Evolutionary conservation across 805 yeast genomes (phyloP).

Genomic region (Monosporozyma unispora): DNA sequence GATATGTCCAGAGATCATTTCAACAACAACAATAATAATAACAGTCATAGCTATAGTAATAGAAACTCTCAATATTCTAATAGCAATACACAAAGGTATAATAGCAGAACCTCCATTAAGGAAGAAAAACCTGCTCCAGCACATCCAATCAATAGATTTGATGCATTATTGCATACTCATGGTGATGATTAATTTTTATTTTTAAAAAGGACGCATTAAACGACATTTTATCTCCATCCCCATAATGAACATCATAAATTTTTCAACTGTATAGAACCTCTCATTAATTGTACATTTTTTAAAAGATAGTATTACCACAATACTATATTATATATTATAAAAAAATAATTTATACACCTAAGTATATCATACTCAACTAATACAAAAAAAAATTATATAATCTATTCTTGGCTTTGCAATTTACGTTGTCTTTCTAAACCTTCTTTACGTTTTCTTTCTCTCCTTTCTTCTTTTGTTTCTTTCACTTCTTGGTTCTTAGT

Average conservation of each 20-base stretch:
- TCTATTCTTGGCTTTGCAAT: background rate
- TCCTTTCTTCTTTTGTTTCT: slow-evolving; percentile 52
- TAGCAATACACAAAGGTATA: slow-evolving; percentile 21
- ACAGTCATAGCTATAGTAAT: background rate
- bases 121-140: slow-evolving; percentile 19
- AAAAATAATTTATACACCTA: background rate
- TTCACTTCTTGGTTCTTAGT: background rate
- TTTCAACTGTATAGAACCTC: background rate
- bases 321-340: background rate
- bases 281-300: background rate
- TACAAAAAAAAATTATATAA: background rate
- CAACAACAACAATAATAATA: background rate
- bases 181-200: slow-evolving; percentile 10
- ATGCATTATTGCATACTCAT: slow-evolving; percentile 26
- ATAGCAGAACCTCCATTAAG: slow-evolving; percentile 13
- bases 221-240: background rate
- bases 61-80: slow-evolving; percentile 1
- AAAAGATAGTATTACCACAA: background rate
- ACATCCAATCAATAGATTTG: slow-evolving; percentile 26
- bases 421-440: slow-evolving; percentile 29
- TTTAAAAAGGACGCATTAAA: background rate
- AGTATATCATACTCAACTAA: background rate
- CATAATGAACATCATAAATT: background rate
- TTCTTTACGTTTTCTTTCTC: slow-evolving; percentile 44
- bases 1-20: background rate